These are phyloP conservation scores for Chaetomium strumarium DNA, from an alignment of 2,329 filamentous ascomycete species.

Conservation along the genomic window DNA sequence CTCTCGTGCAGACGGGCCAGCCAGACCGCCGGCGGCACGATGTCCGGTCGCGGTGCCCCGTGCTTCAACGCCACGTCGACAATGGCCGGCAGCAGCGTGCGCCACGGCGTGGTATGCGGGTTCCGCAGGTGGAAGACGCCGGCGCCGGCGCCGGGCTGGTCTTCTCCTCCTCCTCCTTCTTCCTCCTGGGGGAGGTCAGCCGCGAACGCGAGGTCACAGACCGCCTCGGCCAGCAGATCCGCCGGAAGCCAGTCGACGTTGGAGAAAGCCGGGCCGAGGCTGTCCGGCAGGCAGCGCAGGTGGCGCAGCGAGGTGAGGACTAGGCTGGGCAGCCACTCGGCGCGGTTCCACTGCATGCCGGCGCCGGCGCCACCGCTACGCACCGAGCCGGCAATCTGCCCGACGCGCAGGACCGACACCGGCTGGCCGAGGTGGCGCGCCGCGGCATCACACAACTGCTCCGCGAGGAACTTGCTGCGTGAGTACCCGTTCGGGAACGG, in stretches of 20 bases:
- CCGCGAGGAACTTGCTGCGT: slow-evolving; percentile 1
- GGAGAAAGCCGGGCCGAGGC: not conserved
- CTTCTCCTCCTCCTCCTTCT: not conserved
- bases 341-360: not conserved
- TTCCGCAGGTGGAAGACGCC: not conserved
- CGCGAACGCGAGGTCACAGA: not conserved
- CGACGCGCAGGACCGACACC: not conserved
- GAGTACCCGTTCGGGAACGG: not conserved
- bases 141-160: no score
- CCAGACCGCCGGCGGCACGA: not conserved
- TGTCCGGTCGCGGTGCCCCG: not conserved
- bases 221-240: not conserved
- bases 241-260: not conserved
- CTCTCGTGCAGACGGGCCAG: not conserved
- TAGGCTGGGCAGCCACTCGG: slow-evolving; percentile 5
- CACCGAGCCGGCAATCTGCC: not conserved
- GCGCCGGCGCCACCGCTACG: not conserved
- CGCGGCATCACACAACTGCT: not conserved
- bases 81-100: not conserved
- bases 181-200: not conserved
- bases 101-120: not conserved
- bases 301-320: not conserved
- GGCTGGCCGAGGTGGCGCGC: not conserved
- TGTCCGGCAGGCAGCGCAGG: not conserved
- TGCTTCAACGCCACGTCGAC: not conserved